These are phyloP conservation scores for Lasiodiplodia gonubiensis DNA, from an alignment of 2,329 filamentous ascomycete genomes.

Conservation along the genomic window DNA sequence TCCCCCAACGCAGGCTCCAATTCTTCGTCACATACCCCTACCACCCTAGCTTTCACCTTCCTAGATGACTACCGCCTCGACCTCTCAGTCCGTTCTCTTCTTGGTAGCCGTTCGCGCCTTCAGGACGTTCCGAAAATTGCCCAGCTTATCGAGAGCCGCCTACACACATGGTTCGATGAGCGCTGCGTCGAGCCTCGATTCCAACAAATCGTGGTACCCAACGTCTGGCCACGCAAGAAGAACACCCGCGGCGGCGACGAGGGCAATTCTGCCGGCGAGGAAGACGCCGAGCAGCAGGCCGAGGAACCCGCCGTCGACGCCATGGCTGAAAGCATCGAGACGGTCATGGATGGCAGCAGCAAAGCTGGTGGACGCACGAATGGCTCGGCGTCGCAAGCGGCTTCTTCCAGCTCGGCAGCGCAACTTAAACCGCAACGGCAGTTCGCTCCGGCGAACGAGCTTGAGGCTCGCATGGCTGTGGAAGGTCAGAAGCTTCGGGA, in stretches of 20 bases:
- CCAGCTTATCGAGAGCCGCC: slow-evolving; percentile 76
- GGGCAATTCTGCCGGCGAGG: slow-evolving; percentile 37
- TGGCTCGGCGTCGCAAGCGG: slow-evolving; percentile 13
- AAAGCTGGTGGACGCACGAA: neutral
- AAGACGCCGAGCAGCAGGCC: slow-evolving; percentile 22
- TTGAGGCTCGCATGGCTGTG: slow-evolving; percentile 44
- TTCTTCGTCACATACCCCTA: slow-evolving; percentile 58
- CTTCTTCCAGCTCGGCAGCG: slow-evolving; percentile 28
- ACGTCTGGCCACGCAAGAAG: slow-evolving; percentile 81
- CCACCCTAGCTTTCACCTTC: slow-evolving; percentile 94
- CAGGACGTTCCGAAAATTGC: slow-evolving; percentile 91
- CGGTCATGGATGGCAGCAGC: slow-evolving; percentile 9
- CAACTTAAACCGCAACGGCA: slow-evolving; percentile 9
- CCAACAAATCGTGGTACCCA: slow-evolving; percentile 83
- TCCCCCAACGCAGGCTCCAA: slow-evolving; percentile 30
- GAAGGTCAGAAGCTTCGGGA: slow-evolving; percentile 46
- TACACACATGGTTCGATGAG: slow-evolving; percentile 89
- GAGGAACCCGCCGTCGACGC: slow-evolving; percentile 22
- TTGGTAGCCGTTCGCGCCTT: slow-evolving; percentile 78
- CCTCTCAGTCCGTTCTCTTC: slow-evolving; percentile 77
- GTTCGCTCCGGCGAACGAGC: slow-evolving; percentile 28
- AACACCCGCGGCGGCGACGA: slow-evolving; percentile 76
- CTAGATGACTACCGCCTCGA: slow-evolving; percentile 86
- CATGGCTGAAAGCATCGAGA: slow-evolving; percentile 4
- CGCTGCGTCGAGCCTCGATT: slow-evolving; percentile 84